A percentile compares a stretch with the other conserved stretches of the same genome.
Conservation (phyloP, 1,284 basidiomycete species). For the Nidula niveotomentosa region DNA sequence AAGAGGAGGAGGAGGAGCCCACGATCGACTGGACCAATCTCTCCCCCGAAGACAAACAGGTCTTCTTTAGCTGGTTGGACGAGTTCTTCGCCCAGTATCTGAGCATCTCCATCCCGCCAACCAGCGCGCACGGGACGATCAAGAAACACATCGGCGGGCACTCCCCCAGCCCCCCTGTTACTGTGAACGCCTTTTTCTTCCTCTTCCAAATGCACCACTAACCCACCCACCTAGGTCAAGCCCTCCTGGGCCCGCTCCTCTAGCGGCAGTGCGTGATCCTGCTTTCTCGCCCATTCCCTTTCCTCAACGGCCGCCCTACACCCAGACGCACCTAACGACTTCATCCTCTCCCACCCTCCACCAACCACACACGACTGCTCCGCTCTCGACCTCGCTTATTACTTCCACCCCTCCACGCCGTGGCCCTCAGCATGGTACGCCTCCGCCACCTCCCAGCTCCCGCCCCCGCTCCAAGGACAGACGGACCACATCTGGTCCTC, state of each 20-base stretch:
- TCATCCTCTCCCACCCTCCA: slow-evolving; percentile 21
- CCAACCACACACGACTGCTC: slow-evolving; percentile 17
- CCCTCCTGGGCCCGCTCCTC: not conserved
- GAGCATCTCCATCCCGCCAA: slow-evolving; percentile 8
- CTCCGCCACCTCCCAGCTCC: slow-evolving; percentile 21
- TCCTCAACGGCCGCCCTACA: not conserved
- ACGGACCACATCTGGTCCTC: slow-evolving; percentile 22
- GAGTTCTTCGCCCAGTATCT: slow-evolving; percentile 66
- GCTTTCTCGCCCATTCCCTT: not conserved
- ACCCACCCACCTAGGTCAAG: not conserved
- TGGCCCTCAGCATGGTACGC: slow-evolving; percentile 46
- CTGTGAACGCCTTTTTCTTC: not conserved
- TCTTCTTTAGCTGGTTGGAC: slow-evolving; percentile 75
- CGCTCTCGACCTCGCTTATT: slow-evolving; percentile 39
- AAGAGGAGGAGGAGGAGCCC: slow-evolving; percentile 8
- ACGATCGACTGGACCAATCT: slow-evolving; percentile 71
- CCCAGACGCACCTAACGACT: slow-evolving; percentile 5
- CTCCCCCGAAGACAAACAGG: slow-evolving; percentile 62
- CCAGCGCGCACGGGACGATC: not conserved
- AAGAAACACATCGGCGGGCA: not conserved
- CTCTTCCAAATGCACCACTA: not conserved
- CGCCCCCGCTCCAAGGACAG: slow-evolving; percentile 33
- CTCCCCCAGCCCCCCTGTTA: not conserved
- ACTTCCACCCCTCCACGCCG: slow-evolving; percentile 38
- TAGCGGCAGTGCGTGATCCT: not conserved